Percentiles rank a stretch among this genome's conserved stretches.
Conservation (phyloP, 176 grass and related monocot species). For the Thalia dealbata region DNA sequence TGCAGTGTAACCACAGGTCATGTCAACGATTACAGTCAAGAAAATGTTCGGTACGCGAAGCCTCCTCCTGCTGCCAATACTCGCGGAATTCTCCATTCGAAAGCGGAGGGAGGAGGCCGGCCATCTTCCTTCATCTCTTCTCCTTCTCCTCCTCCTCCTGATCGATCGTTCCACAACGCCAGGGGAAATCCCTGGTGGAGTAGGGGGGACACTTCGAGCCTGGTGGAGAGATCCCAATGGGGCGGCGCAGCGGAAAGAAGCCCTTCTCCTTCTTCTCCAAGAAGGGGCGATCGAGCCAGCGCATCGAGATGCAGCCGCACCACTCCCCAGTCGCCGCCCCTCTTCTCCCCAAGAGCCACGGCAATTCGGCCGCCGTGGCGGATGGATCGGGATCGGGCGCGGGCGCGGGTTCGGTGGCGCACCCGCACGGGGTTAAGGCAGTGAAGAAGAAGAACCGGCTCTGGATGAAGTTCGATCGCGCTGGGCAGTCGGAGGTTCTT, state of each 20-base stretch:
- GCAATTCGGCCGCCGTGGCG: background rate
- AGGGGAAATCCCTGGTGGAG: no score
- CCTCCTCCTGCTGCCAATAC: background rate
- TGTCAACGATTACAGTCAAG: no score
- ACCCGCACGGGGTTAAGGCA: background rate
- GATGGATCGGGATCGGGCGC: background rate
- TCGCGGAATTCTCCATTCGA: background rate
- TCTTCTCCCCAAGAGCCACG: background rate
- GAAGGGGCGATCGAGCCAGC: conserved; percentile 8
- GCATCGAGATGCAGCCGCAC: conserved; percentile 4
- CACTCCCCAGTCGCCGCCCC: background rate
- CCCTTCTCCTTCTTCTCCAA: conserved; percentile 48
- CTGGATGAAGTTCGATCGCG: conserved; percentile 74
- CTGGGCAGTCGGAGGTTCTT: conserved; percentile 60
- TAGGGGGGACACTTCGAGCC: no score
- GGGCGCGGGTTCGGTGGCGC: conserved; percentile 1
- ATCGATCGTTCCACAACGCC: no score
- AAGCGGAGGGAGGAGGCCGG: background rate
- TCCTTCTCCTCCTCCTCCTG: no score
- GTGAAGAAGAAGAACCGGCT: conserved; percentile 75
- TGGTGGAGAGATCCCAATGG: conserved; percentile 38
- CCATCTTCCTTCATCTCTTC: background rate
- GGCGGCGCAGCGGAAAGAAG: conserved; percentile 68
- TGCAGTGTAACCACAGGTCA: no score
- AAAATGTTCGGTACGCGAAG: no score